Base-by-base conservation (phyloP, 768 basidiomycete species). In the Termitomyces sp. region DNA sequence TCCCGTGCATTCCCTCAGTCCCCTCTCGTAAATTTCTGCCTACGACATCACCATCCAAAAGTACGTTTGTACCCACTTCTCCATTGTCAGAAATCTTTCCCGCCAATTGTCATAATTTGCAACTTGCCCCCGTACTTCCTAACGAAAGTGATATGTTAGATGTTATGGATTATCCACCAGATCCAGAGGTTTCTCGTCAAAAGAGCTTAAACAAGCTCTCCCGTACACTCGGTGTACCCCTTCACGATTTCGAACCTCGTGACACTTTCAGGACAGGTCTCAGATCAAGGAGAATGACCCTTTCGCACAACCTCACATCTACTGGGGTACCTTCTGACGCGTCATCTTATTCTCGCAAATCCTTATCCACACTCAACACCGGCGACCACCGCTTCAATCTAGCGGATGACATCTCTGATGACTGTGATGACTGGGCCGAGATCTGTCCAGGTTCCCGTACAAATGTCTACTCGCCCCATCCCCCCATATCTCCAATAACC, bases 401-500 rank as follows among this genome's bases (percentile, higher is more conserved):
- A 5, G 56, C 52, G 15, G 63, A 70, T 50, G 62, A 69, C 42
- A 41, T 65, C 16, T 68, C 65, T 2, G 63, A 66, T 16, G 60
- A 47, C 8, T 67, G 66, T 2, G 63, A 66, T 16, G 60, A 47
- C 8, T 67, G 66, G 68, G 66, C 63, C 5, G 56, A 66, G 12
- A 28, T 55, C 13, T 46, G 41, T 8, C 15, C 51, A n/a, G 57
- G 60, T 7, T 49, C 57, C 1, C 59, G 49, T 3, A 42, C 61
- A 1, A 64, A 57, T 39, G 55, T 59, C 22, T 37, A 56, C 47
- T 62, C 61, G 13, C 47, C 65, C 2, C 58, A 57, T 20, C 57
- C 66, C 2, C 64, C 68, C 15, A 64, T 65, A 33, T 73, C 72
- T 8, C 72, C 72, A 3, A 70, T 71, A n/a, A 57, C 65, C 12